A percentile compares a stretch with the other conserved stretches of the same genome.
phyloP scores from a whole-genome alignment of 192 early-diverging fungal species.

The Martensiomyces pterosporus region DNA sequence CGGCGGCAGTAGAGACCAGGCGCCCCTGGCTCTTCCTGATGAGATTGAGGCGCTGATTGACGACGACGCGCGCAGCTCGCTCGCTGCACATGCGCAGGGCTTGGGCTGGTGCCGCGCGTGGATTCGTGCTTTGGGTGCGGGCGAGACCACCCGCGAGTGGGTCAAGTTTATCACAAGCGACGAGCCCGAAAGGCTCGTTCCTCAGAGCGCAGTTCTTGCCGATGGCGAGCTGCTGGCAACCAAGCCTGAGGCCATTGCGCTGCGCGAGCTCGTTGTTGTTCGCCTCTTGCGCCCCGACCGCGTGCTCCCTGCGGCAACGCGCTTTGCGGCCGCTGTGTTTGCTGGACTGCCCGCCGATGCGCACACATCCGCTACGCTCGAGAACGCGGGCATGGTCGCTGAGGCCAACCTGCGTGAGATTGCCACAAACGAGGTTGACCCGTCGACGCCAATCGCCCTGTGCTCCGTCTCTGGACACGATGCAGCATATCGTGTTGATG shows the following conservation, averaged over 20 bases:
- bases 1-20: not conserved
- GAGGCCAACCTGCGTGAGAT: slow-evolving; percentile 70
- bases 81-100: slow-evolving; percentile 18
- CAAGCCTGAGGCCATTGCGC: slow-evolving; percentile 47
- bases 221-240: slow-evolving; percentile 9
- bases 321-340: slow-evolving; percentile 65
- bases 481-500: slow-evolving; percentile 90
- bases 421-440: slow-evolving; percentile 65
- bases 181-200: slow-evolving; percentile 35
- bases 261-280: slow-evolving; percentile 77
- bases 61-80: slow-evolving; percentile 11
- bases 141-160: slow-evolving; percentile 8
- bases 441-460: slow-evolving; percentile 81
- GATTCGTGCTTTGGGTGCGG: slow-evolving; percentile 10
- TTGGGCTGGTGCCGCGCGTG: slow-evolving; percentile 43
- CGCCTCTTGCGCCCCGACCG: slow-evolving; percentile 88
- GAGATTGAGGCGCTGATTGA: slow-evolving; percentile 19
- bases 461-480: slow-evolving; percentile 94
- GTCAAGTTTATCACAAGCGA: slow-evolving; percentile 9
- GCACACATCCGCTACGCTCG: slow-evolving; percentile 2
- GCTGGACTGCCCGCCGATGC: slow-evolving; percentile 5
- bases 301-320: slow-evolving; percentile 65
- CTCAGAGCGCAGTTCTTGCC: slow-evolving; percentile 12
- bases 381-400: slow-evolving; percentile 19
- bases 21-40: slow-evolving; percentile 9